Conservation (phyloP, 1,284 basidiomycete species). For the Mycena sp. region DNA sequence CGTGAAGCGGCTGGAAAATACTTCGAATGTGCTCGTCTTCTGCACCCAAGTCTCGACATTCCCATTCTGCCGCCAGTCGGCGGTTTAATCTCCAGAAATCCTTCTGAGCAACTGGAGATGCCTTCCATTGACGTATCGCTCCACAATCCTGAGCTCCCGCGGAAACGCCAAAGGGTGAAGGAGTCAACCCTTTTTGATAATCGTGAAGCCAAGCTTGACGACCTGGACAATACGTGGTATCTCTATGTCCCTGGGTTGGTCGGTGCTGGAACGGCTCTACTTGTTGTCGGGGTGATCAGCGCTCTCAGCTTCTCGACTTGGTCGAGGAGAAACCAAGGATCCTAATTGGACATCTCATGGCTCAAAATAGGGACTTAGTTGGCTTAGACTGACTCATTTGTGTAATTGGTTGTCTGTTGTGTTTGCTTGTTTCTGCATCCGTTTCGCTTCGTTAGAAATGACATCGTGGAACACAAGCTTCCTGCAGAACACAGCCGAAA, state of each 20-base stretch:
- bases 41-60: slow-evolving; percentile 71
- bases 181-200: slow-evolving; percentile 59
- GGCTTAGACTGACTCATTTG: background rate
- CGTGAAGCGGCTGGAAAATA: slow-evolving; percentile 71
- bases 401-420: slow-evolving; percentile 1
- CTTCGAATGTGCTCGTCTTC: slow-evolving; percentile 70
- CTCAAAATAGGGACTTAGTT: background rate
- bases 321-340: slow-evolving; percentile 75
- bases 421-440: background rate
- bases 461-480: slow-evolving; percentile 25
- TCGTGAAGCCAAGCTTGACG: slow-evolving; percentile 54
- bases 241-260: slow-evolving; percentile 78
- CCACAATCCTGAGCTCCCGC: slow-evolving; percentile 47
- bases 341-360: slow-evolving; percentile 41
- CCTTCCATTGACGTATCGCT: slow-evolving; percentile 65
- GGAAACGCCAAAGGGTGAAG: slow-evolving; percentile 55
- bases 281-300: slow-evolving; percentile 80
- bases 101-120: slow-evolving; percentile 64
- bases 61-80: slow-evolving; percentile 66
- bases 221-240: slow-evolving; percentile 78
- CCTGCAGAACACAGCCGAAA: slow-evolving; percentile 6
- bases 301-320: slow-evolving; percentile 76
- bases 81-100: slow-evolving; percentile 40
- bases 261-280: slow-evolving; percentile 79
- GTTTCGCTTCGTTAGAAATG: too few relatives aligned